Conservation (phyloP, 192 early-diverging fungal species). For the Lunasporangiospora selenospora region DNA sequence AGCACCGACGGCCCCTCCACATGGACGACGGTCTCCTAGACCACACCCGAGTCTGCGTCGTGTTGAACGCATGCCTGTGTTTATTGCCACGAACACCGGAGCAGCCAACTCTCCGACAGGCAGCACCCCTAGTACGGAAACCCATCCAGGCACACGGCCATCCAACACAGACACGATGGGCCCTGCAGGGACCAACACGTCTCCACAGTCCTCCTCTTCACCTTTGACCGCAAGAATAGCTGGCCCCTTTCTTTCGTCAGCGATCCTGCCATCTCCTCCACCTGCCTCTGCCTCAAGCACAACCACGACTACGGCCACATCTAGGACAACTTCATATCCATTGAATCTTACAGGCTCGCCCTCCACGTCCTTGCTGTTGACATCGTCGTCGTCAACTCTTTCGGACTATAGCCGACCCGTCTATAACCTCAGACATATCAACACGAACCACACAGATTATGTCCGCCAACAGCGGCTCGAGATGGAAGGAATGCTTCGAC, state of each 20-base stretch:
- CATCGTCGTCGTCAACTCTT: background rate
- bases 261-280: no score
- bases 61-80: conserved; percentile 20
- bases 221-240: no score
- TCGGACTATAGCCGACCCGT: background rate
- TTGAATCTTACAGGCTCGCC: background rate
- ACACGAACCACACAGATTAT: background rate
- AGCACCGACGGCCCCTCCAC: background rate
- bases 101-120: background rate
- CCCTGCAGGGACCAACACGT: background rate
- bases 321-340: background rate
- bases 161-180: background rate
- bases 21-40: background rate
- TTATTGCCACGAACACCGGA: background rate
- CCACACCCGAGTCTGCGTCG: conserved; percentile 16
- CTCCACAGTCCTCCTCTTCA: background rate
- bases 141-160: background rate
- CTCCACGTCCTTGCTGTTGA: background rate
- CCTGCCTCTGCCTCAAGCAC: background rate
- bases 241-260: no score
- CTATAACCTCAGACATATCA: conserved; percentile 5
- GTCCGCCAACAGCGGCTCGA: background rate
- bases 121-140: background rate
- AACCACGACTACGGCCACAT: background rate
- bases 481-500: background rate